Evolutionary conservation across 2,329 filamentous ascomycete species (phyloP).

Genomic region (Ophiostoma angusticollis): DNA sequence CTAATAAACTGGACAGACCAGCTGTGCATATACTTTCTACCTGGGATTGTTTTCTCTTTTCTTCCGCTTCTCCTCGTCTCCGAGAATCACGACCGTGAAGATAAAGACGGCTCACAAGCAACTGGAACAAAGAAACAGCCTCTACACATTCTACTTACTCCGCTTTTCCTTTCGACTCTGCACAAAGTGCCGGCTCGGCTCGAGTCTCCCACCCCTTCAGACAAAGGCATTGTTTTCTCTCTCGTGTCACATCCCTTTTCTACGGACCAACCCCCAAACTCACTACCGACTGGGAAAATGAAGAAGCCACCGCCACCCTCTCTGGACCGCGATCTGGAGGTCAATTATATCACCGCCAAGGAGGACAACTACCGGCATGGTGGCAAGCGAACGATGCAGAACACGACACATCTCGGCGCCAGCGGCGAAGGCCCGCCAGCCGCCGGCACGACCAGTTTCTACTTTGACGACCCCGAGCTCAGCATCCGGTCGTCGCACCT

Average conservation of each 20-base stretch:
- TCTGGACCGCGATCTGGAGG: constrained; percentile 15
- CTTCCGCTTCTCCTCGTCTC: too few species aligned
- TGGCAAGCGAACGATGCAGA: constrained; percentile 12
- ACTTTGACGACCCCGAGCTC: constrained; percentile 13
- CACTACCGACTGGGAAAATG: neutral
- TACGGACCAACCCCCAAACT: too few species aligned
- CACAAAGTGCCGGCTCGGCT: too few species aligned
- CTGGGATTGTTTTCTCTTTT: too few species aligned
- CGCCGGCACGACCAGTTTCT: constrained; percentile 8
- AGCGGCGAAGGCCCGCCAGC: neutral
- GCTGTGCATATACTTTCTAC: too few species aligned
- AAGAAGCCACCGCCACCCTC: constrained; percentile 8
- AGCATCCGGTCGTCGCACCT: neutral
- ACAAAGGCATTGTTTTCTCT: neutral
- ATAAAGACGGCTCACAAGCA: too few species aligned
- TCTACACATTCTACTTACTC: too few species aligned
- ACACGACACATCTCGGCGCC: neutral
- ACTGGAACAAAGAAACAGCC: too few species aligned
- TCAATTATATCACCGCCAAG: constrained; percentile 15
- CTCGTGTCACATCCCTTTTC: neutral
- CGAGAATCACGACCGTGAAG: too few species aligned
- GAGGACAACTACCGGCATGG: constrained; percentile 13
- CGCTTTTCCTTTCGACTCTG: too few species aligned
- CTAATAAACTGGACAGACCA: too few species aligned
- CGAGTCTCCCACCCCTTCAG: too few species aligned